Evolutionary conservation across 2,329 filamentous ascomycete species (phyloP), one percentile per base, ranked within the genome.

Genomic region (Epichloe typhina): DNA sequence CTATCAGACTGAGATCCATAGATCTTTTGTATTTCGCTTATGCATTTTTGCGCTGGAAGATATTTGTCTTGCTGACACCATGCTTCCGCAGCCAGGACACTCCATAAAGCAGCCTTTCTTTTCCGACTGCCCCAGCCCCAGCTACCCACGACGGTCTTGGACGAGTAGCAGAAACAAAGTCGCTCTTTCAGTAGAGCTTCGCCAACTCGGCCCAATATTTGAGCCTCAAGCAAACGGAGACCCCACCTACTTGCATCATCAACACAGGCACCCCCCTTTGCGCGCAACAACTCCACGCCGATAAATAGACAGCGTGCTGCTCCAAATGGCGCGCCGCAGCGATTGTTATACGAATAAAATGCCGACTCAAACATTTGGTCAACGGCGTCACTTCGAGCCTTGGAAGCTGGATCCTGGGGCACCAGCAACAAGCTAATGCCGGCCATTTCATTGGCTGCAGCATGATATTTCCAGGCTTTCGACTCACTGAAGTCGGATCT

Each of bases 401-500:
- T 95, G 13, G 84, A 82, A 2, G 81, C 82, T 54, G 86, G 72
- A 15, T 77, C 76, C 53, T 86, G 79, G 0, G 87, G 82, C 59
- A 84, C 83, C 53, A 98, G 76, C 36, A 98, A 77, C 40, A 88
- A 79, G 59, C 87, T 88, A 12, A 96, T 71, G 5, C 88, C 90
- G 33, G 86, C 84, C 91, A 98, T 97, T 71, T 98, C 93, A 64
- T 95, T 91, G 1, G 87, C 85, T 3, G 87, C 91, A 0, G 93
- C 93, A 63, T 96, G 88, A 62, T 97, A 87, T 59, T 82, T 88
- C 93, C 93, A 98, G 1, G 93, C 94, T 66, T 97, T 97, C 64
- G 96, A 90, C 63, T 93, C 93, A 62, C 82, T 83, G 65, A 91
- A 98, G 64, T 98, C 94, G 7, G 83, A 79, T 49, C 88, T 81